Evolutionary conservation across 257 asterid species (phyloP), one percentile per base, ranked within the genome.

Genomic region (Rubia yunnanensis): DNA sequence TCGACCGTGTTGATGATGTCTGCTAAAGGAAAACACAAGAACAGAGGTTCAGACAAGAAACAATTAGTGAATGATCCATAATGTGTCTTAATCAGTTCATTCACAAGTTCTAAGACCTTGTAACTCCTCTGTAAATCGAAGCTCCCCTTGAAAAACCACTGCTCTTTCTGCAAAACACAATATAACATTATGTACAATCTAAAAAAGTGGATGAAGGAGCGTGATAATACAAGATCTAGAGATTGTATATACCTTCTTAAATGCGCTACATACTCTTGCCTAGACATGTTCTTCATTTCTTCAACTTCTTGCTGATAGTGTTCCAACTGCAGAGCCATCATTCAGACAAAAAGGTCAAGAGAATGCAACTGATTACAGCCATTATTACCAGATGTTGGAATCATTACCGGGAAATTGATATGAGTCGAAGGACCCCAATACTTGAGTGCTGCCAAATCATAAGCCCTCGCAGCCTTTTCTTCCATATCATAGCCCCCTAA

Each of bases 131-230:
- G 73, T 94, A 94, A 61, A 88, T 91, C 0, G 99, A 94, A 80
- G 99, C 99, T 32, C 99, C 99, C 76, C 99, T 86, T 0, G 99
- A 94, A 57, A 94, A 94, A 34, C 99, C 99, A 80, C 96, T 94
- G 84, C 99, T 94, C 66, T 86, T 94, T 84, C 99, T 92, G 84
- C 69, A 60, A 46, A 34, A 50, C 1, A 50, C 27, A 34, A 1
- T 5, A 8, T 28, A 20, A n/a, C 46, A 68, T n/a, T n/a, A n/a
- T n/a, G n/a, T n/a, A 44, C 20, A 15, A 44, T 44, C 1, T 15
- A 30, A 39, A 54, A 46, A 18, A 15, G 35, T 24, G 28, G 23
- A 53, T 18, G 4, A 10, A 26, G 14, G 44, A 49, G 31, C 10
- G 26, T 11, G 14, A 17, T 24, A 1, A 20, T 46, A 3, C 7